A percentile compares a stretch with the other conserved stretches of the same genome.
These are phyloP conservation scores for Leucosporidium yakuticum DNA, from an alignment of 768 basidiomycete species.

Conservation along the genomic window DNA sequence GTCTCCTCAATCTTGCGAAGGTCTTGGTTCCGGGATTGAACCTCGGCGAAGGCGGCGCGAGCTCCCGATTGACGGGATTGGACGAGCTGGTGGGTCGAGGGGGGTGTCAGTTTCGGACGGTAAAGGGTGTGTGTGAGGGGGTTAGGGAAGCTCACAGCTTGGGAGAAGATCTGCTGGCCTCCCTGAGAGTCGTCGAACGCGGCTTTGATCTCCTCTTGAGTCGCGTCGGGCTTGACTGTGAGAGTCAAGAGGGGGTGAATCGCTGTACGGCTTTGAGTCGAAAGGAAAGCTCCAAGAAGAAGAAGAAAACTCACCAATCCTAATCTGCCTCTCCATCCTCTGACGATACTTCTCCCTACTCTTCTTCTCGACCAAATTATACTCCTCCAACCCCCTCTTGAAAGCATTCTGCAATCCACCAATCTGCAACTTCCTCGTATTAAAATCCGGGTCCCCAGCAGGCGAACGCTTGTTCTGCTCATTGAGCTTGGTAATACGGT, in stretches of 20 bases:
- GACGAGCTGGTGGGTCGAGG: conserved; percentile 51
- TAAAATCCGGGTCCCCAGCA: conserved; percentile 35
- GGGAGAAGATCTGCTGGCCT: conserved; percentile 36
- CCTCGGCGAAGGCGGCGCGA: conserved; percentile 73
- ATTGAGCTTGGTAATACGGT: conserved; percentile 45
- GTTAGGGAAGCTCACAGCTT: conserved; percentile 29
- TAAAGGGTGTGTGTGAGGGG: too few relatives aligned
- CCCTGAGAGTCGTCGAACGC: conserved; percentile 35
- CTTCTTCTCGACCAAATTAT: conserved; percentile 49
- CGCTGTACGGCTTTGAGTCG: not conserved
- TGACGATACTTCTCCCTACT: conserved; percentile 49
- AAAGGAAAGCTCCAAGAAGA: not conserved
- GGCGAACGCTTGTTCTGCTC: conserved; percentile 44
- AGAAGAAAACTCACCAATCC: conserved; percentile 42
- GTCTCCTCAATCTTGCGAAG: conserved; percentile 79
- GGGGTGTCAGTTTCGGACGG: not conserved
- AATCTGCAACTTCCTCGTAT: conserved; percentile 41
- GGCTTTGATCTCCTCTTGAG: conserved; percentile 36
- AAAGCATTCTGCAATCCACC: conserved; percentile 47
- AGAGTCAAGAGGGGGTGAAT: not conserved
- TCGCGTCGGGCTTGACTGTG: conserved; percentile 40
- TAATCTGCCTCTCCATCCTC: conserved; percentile 49
- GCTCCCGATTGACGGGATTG: conserved; percentile 76
- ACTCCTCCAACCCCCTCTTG: conserved; percentile 47
- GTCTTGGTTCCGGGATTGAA: conserved; percentile 81